phyloP scores from a whole-genome alignment of 2,329 filamentous ascomycete species.

The Colletotrichum liriopes region DNA sequence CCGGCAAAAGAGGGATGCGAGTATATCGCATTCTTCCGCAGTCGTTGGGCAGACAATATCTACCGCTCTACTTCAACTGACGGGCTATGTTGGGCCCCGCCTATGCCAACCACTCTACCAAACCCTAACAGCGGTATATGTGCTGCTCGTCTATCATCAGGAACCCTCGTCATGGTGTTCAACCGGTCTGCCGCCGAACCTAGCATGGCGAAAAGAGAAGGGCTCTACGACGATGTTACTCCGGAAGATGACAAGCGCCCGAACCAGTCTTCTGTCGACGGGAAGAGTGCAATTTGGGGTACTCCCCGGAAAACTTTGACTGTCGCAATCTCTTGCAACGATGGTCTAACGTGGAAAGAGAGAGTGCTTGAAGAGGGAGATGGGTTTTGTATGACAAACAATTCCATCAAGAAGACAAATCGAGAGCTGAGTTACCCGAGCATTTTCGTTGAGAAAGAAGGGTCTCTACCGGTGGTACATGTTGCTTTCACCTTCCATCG shows the following conservation, averaged over 20 bases:
- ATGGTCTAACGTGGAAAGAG: conserved; percentile 55
- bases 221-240: conserved; percentile 62
- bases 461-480: conserved; percentile 47
- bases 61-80: conserved; percentile 58
- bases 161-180: conserved; percentile 56
- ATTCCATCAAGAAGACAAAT: conserved; percentile 58
- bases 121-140: conserved; percentile 62
- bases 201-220: conserved; percentile 54
- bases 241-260: conserved; percentile 56
- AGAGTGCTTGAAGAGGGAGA: conserved; percentile 60
- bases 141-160: conserved; percentile 55
- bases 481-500: conserved; percentile 61
- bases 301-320: conserved; percentile 56
- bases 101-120: conserved; percentile 54
- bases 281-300: conserved; percentile 61
- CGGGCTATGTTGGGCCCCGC: conserved; percentile 56
- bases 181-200: conserved; percentile 56
- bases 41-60: conserved; percentile 61
- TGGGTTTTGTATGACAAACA: conserved; percentile 63
- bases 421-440: conserved; percentile 62
- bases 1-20: conserved; percentile 45
- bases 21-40: conserved; percentile 59
- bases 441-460: conserved; percentile 51
- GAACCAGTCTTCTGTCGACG: conserved; percentile 55
- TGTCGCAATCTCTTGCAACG: conserved; percentile 54